A percentile compares a stretch with the other conserved stretches of the same genome.
Conservation (phyloP, 106 monocot genomes). For the Dendrobium nobile region DNA sequence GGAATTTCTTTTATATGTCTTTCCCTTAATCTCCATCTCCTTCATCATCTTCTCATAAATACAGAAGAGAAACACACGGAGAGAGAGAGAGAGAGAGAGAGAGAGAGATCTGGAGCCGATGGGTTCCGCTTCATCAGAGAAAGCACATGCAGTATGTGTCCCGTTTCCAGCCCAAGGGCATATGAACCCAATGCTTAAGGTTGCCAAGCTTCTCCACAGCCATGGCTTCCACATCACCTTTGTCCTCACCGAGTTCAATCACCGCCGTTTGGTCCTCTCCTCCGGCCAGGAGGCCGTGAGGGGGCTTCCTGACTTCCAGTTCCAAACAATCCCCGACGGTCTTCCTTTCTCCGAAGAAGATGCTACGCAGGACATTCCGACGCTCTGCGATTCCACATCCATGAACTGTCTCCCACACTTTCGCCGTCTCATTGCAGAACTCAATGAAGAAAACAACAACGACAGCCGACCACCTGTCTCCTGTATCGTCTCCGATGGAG, state of each 20-base stretch:
- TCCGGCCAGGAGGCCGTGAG: neutral
- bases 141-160: slow-evolving; percentile 1
- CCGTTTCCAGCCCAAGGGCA: neutral
- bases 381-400: slow-evolving; percentile 3
- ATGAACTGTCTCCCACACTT: slow-evolving; percentile 1
- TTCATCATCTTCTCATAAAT: no score
- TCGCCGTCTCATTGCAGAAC: neutral
- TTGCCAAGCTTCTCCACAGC: slow-evolving; percentile 12
- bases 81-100: neutral
- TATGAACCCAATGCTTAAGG: neutral
- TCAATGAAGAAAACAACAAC: neutral
- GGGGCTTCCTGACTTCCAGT: neutral
- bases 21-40: no score
- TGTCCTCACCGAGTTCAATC: neutral
- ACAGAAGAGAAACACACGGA: no score
- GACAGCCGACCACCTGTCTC: neutral
- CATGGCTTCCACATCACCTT: slow-evolving; percentile 9
- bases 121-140: neutral
- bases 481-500: slow-evolving; percentile 13
- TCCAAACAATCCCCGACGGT: slow-evolving; percentile 17
- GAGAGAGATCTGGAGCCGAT: neutral
- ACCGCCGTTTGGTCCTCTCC: neutral
- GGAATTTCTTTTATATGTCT: no score
- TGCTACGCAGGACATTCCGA: neutral
- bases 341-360: neutral